Evolutionary conservation across 2,329 filamentous ascomycete species (phyloP), one percentile per base, ranked within the genome.

Genomic region (Fusarium sp.): DNA sequence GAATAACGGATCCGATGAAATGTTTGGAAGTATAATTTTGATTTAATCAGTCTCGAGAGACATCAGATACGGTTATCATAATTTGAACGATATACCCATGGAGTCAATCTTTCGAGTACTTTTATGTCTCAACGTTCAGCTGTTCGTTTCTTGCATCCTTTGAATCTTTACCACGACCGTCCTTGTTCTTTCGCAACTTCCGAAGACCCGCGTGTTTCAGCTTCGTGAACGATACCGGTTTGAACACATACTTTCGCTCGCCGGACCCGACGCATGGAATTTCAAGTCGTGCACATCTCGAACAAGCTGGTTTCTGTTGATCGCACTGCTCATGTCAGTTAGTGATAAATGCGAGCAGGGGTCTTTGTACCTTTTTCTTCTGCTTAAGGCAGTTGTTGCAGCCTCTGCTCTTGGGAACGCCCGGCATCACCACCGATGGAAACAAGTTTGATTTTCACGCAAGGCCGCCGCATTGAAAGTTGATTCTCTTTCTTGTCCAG

Each of bases 321-420:
- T 86, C 83, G 61, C 84, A 86, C 84, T 86, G 18, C 0, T 5
- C 16, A 4, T n/a, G 4, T 27, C 11, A 25, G 40, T 60, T 3
- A 53, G 12, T 29, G 2, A 37, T n/a, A 37, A 12, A 4, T 5
- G 3, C 34, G 34, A 12, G 10, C 18, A 37, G 10, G 34, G 18
- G 34, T n/a, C 34, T 1, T 37, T 37, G 14, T 74, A 84, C 85
- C 81, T 86, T 86, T 76, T 87, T 86, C 80, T 86, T 86, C 67
- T 85, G 82, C 63, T 79, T 83, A 34, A 83, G 80, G 70, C 84
- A 87, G 16, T 78, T 81, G 41, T 85, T 81, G 62, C 85, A 87
- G 25, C 82, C 85, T 65, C 81, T 80, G 47, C 83, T 81, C 7
- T 81, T 82, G 9, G 85, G 85, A 12, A 87, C 85, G 14, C 85